phyloP scores from a whole-genome alignment of 345 rosid species.

The Syzygium aqueum region DNA sequence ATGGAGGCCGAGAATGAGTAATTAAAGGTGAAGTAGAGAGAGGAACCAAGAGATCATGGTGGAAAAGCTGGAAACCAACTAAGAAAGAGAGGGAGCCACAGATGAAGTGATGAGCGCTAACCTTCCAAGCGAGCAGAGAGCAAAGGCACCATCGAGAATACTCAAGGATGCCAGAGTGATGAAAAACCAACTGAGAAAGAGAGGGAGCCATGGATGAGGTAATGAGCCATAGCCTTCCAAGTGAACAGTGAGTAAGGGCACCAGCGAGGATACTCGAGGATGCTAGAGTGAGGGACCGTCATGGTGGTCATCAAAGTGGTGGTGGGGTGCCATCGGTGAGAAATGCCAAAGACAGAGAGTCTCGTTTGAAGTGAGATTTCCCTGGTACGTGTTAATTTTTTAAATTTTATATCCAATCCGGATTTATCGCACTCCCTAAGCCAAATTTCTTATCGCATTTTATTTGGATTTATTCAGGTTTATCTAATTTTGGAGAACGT shows the following conservation, averaged over 20 bases:
- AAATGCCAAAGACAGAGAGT: no score
- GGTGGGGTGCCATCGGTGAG: neutral
- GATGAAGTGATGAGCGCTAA: neutral
- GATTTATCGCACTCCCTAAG: no score
- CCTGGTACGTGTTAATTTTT: no score
- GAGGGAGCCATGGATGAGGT: neutral
- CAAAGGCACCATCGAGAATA: no score
- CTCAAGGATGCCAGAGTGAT: no score
- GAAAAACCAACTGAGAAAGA: neutral
- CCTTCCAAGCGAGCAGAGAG: no score
- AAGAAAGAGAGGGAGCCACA: neutral
- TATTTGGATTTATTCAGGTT: no score
- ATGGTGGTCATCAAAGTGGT: rapidly evolving
- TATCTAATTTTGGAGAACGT: no score
- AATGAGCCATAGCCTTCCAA: no score
- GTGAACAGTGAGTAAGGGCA: neutral
- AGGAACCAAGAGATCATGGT: neutral
- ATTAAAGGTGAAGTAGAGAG: neutral
- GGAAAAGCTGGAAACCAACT: neutral
- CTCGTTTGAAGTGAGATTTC: no score
- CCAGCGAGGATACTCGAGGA: neutral
- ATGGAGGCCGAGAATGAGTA: neutral
- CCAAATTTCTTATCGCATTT: no score
- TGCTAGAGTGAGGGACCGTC: neutral
- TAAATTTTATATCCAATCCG: neutral